Percentiles rank a stretch among this genome's conserved stretches.
Evolutionary conservation across 2,329 filamentous ascomycete species (phyloP).

Genomic region (Exophiala calicioides): DNA sequence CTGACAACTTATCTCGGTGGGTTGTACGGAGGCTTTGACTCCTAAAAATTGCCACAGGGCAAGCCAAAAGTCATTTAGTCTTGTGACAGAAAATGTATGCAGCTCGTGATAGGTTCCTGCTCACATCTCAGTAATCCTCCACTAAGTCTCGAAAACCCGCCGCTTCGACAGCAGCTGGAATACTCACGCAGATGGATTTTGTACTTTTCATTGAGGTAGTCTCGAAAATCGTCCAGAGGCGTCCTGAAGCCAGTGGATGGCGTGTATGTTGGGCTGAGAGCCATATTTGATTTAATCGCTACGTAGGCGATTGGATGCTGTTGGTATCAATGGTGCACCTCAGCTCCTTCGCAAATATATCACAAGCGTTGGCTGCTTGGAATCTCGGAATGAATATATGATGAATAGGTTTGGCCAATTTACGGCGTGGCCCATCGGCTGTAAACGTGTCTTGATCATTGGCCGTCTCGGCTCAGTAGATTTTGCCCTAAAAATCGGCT

Average conservation of each 20-base stretch:
- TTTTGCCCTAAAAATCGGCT: too few relatives aligned
- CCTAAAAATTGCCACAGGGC: constrained; percentile 39
- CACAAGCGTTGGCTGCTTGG: too few relatives aligned
- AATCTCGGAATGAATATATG: too few relatives aligned
- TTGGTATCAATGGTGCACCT: too few relatives aligned
- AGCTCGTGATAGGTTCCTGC: constrained; percentile 35
- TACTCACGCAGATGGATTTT: constrained; percentile 22
- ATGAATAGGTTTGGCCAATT: too few relatives aligned
- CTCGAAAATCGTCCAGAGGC: constrained; percentile 9
- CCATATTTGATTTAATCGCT: too few relatives aligned
- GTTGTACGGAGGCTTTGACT: constrained; percentile 30
- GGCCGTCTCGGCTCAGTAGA: too few relatives aligned
- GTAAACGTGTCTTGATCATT: too few relatives aligned
- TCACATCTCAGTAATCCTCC: not conserved
- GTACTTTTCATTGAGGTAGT: constrained; percentile 15
- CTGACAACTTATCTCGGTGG: constrained; percentile 12
- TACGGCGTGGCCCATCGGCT: too few relatives aligned
- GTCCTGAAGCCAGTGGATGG: constrained; percentile 3
- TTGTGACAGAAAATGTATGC: constrained; percentile 41
- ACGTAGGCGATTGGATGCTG: too few relatives aligned
- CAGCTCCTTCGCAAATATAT: too few relatives aligned
- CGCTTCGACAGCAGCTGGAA: not conserved
- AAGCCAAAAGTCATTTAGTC: constrained; percentile 45
- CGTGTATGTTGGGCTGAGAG: constrained; percentile 2
- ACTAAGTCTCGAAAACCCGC: not conserved